Evolutionary conservation across 768 basidiomycete species (phyloP).

Genomic region (Pulveroboletus sp.): DNA sequence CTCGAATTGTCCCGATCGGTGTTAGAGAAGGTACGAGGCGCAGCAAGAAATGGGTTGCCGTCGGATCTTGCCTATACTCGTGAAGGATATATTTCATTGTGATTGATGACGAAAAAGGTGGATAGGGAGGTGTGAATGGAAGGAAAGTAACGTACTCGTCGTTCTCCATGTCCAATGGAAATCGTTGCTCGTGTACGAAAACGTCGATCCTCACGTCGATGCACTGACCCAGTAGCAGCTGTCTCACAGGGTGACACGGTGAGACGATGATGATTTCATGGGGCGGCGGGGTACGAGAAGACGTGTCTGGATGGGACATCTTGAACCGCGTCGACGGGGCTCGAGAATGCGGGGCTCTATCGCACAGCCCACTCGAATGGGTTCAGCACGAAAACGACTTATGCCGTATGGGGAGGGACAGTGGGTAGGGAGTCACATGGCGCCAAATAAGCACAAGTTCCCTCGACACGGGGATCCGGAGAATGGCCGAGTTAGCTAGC

Average conservation of each 20-base stretch:
- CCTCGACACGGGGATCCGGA: conserved; percentile 17
- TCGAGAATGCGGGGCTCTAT: conserved; percentile 5
- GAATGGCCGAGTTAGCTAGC: conserved; percentile 1
- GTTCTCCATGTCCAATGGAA: conserved; percentile 69
- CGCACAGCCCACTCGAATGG: conserved; percentile 18
- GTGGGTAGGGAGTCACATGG: conserved; percentile 16
- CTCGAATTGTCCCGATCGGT: conserved; percentile 72
- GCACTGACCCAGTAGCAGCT: conserved; percentile 60
- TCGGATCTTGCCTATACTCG: conserved; percentile 51
- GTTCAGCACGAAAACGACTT: background rate
- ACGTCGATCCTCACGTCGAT: conserved; percentile 51
- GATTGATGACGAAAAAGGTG: conserved; percentile 9
- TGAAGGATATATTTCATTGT: conserved; percentile 1
- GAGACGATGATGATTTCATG: conserved; percentile 58
- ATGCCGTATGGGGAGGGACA: conserved; percentile 1
- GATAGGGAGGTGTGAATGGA: conserved; percentile 7
- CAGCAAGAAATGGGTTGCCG: conserved; percentile 68
- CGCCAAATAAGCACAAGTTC: conserved; percentile 1
- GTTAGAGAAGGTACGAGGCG: conserved; percentile 55
- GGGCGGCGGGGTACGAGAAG: conserved; percentile 27
- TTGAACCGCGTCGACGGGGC: background rate
- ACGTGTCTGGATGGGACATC: conserved; percentile 18
- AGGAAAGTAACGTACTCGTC: conserved; percentile 53
- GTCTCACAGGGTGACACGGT: conserved; percentile 33
- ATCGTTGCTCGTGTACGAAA: conserved; percentile 53